Evolutionary conservation across 495 filamentous ascomycete genomes (phyloP), one percentile per base, ranked within the genome.

Genomic region (Melanomma pulvis-pyrius): DNA sequence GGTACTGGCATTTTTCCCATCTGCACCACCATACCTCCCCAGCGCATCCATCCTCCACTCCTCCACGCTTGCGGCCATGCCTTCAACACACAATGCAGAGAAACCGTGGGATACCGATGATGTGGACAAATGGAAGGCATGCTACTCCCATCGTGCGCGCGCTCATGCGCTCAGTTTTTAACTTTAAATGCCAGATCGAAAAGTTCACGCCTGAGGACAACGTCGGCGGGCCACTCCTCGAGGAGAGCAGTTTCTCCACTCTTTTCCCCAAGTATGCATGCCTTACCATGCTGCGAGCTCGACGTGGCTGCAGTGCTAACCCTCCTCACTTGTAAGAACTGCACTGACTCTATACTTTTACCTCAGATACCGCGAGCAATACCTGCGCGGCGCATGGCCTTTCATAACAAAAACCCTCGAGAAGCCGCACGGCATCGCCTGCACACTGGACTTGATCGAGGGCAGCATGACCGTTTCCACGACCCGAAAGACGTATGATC

Each of bases 51-150:
- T 5, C 29, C 4, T 54, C 28, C 25, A 54, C 28, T 1, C 25
- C 25, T 19, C 51, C 11, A 5, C 46, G 12, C 8, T 41, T 26
- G 24, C 63, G 36, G 81, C 60, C 44, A 97, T 97, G 93, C 93
- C 93, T 60, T 96, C 91, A 57, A 97, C 91, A 61, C 88, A 97
- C 81, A 94, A 97, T 63, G 88, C 84, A 63, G 92, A 97, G 5
- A 98, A 98, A 76, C 91, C 94, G 36, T 98, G 93, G 94, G 93
- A 98, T 76, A 97, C 92, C 52, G 92, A 94, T 62, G 94, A 97
- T 72, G 92, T 97, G 68, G 93, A 98, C 76, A 96, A 96, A 75
- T 98, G 93, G 93, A 94, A 92, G 84, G 85, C 91, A 28, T 9
- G 56, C 36, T 11, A n/a, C 1, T 30, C 56, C 6, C 13, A 11